Evolutionary conservation across 2,329 filamentous ascomycete genomes (phyloP).

Genomic region (Exophiala sp.): DNA sequence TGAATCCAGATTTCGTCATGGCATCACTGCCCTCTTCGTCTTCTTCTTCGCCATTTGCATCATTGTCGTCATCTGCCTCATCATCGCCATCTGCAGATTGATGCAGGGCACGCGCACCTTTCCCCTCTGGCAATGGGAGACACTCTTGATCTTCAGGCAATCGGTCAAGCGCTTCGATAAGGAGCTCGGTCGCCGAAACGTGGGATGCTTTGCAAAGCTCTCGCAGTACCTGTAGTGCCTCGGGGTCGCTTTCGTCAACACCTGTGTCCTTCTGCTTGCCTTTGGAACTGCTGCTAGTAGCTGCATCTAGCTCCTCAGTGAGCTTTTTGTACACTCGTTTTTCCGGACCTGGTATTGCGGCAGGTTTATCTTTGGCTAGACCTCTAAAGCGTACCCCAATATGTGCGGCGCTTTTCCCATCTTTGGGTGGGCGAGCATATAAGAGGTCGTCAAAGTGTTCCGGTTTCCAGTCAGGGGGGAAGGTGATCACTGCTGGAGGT

Average conservation of each 20-base stretch:
- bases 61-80: not conserved
- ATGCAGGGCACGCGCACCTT: not conserved
- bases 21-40: constrained; percentile 18
- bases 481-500: too few species aligned
- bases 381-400: not conserved
- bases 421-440: not conserved
- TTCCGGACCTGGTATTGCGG: not conserved
- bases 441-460: not conserved
- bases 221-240: not conserved
- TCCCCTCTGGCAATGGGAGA: not conserved
- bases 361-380: not conserved
- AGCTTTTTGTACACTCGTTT: not conserved
- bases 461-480: too few species aligned
- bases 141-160: not conserved
- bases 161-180: not conserved
- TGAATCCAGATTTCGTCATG: too few species aligned
- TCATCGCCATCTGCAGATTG: not conserved
- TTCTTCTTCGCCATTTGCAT: not conserved
- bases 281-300: not conserved
- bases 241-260: not conserved
- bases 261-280: not conserved
- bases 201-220: not conserved
- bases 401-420: not conserved
- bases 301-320: not conserved
- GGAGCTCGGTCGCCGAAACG: not conserved